A percentile compares a stretch with the other conserved stretches of the same genome.
Evolutionary conservation across 345 rosid genomes (phyloP).

Genomic region (Iberis pinnata): DNA sequence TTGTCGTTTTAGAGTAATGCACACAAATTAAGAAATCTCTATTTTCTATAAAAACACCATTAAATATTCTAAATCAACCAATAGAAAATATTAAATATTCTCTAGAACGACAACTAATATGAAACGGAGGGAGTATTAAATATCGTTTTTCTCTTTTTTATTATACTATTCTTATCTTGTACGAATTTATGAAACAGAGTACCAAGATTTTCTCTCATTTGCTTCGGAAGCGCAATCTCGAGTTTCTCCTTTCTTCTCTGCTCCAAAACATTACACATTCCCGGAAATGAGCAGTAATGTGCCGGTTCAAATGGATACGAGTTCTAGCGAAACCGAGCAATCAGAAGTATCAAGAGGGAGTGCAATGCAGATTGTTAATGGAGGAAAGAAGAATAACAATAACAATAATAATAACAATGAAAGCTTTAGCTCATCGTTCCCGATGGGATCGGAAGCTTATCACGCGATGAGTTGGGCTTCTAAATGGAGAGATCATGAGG

Average conservation of each 20-base stretch:
- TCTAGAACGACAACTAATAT: too few relatives aligned
- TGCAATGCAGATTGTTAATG: constrained; percentile 12
- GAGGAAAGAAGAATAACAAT: constrained; percentile 11
- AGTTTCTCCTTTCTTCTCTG: constrained; percentile 1
- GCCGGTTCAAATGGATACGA: constrained; percentile 24
- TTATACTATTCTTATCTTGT: too few relatives aligned
- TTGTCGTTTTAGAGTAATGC: too few relatives aligned
- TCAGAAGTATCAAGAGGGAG: constrained; percentile 20
- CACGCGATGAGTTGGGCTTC: constrained; percentile 28
- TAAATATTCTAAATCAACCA: too few relatives aligned
- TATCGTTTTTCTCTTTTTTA: too few relatives aligned
- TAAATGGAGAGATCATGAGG: constrained; percentile 37
- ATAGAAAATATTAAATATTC: too few relatives aligned
- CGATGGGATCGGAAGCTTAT: constrained; percentile 28
- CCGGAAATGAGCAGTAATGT: constrained; percentile 11
- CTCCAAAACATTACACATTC: constrained; percentile 6
- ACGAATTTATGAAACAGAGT: too few relatives aligned
- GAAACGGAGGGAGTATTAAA: too few relatives aligned
- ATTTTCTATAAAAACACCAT: too few relatives aligned
- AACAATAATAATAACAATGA: constrained; percentile 3
- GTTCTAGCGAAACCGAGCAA: constrained; percentile 17
- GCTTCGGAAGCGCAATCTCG: constrained; percentile 29
- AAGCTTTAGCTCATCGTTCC: constrained; percentile 29
- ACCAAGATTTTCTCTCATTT: constrained; percentile 24
- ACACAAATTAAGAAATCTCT: too few relatives aligned